Percentiles rank a stretch among this genome's conserved stretches.
phyloP scores from a whole-genome alignment of 768 basidiomycete genomes.

The Serendipita indica region DNA sequence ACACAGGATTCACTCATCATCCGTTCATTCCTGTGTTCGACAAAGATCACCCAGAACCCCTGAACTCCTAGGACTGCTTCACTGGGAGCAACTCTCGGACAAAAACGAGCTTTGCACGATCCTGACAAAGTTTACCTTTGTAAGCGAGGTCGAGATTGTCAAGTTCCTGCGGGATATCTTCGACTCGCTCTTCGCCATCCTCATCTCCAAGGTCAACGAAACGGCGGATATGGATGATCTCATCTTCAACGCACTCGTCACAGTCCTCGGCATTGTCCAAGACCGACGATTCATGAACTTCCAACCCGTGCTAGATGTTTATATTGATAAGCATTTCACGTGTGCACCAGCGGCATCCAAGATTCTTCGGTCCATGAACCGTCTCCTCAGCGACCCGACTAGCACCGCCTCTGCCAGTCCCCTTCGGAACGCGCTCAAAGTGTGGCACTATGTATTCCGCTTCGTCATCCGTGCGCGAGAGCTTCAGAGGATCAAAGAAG shows the following conservation, averaged over 20 bases:
- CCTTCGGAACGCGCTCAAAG: conserved; percentile 80
- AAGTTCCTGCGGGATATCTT: conserved; percentile 86
- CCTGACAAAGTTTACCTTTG: conserved; percentile 76
- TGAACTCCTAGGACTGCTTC: conserved; percentile 61
- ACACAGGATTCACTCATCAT: conserved; percentile 65
- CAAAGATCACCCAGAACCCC: conserved; percentile 82
- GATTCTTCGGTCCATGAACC: conserved; percentile 78
- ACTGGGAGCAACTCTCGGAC: conserved; percentile 61
- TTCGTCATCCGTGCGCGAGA: conserved; percentile 85
- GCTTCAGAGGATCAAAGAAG: conserved; percentile 67
- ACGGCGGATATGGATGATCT: conserved; percentile 66
- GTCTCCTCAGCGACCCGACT: conserved; percentile 58
- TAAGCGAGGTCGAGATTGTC: conserved; percentile 87
- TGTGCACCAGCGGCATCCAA: conserved; percentile 68
- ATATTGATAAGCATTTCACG: conserved; percentile 80
- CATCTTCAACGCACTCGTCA: conserved; percentile 83
- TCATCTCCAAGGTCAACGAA: conserved; percentile 60
- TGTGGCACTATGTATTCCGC: conserved; percentile 94
- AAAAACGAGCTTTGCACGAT: conserved; percentile 53
- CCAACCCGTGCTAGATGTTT: conserved; percentile 82
- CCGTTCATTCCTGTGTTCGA: conserved; percentile 84
- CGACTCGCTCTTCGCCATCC: conserved; percentile 81
- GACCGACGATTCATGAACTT: conserved; percentile 94
- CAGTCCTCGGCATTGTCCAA: conserved; percentile 80
- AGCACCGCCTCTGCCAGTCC: conserved; percentile 57